phyloP scores from a whole-genome alignment of 371 early-diverging fungal species.

The Actinomortierella wolfii region DNA sequence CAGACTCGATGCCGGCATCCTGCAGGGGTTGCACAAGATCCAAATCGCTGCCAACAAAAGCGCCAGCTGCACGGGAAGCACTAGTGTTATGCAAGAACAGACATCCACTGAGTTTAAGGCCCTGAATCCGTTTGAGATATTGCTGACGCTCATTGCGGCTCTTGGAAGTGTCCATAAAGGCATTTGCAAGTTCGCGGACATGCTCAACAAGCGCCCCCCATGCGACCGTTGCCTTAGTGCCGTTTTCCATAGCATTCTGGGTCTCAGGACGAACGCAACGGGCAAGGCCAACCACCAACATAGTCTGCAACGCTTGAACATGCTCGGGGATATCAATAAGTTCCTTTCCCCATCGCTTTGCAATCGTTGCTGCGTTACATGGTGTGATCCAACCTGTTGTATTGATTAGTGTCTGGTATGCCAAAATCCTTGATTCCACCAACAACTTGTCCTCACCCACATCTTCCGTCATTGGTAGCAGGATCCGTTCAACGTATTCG shows the following conservation, averaged over 20 bases:
- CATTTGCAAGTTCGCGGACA: constrained; percentile 26
- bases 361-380: constrained; percentile 15
- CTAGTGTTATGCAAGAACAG: constrained; percentile 11
- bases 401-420: constrained; percentile 14
- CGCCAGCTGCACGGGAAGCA: constrained; percentile 6
- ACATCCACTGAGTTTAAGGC: constrained; percentile 1
- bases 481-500: constrained; percentile 27
- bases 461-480: constrained; percentile 27
- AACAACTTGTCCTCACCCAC: constrained; percentile 13
- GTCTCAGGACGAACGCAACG: constrained; percentile 27
- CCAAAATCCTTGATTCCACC: constrained; percentile 13
- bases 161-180: constrained; percentile 27
- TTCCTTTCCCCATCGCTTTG: constrained; percentile 24
- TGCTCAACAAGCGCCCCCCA: constrained; percentile 25
- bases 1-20: constrained; percentile 25
- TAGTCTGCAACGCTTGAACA: constrained; percentile 5
- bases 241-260: constrained; percentile 8
- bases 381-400: constrained; percentile 19
- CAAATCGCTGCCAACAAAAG: constrained; percentile 19
- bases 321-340: constrained; percentile 15
- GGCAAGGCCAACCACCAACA: constrained; percentile 14
- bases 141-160: constrained; percentile 17
- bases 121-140: constrained; percentile 16
- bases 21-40: constrained; percentile 24
- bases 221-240: constrained; percentile 2